Conservation (phyloP, 371 early-diverging fungal species). For the Actinomortierella wolfii region DNA sequence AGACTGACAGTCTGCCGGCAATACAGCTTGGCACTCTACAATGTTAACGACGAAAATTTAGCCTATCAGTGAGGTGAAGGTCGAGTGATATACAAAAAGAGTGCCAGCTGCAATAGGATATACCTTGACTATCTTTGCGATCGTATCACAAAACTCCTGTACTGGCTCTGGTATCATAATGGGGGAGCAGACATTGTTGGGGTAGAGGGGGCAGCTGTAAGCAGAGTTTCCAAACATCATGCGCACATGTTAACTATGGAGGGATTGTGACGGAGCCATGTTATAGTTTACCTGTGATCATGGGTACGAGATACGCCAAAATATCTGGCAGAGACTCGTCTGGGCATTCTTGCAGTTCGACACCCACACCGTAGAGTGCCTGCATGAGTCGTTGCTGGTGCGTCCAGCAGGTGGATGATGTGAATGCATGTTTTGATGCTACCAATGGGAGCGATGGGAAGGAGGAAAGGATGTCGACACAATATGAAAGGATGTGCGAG, state of each 20-base stretch:
- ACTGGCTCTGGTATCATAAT: constrained; percentile 18
- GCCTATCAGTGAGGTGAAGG: too few species aligned
- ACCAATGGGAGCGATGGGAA: neutral
- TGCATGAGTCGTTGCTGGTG: constrained; percentile 46
- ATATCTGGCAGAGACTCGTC: constrained; percentile 15
- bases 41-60: too few species aligned
- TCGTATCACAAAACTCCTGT: constrained; percentile 25
- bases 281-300: constrained; percentile 30
- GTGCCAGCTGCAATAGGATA: too few species aligned
- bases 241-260: too few species aligned
- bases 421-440: neutral
- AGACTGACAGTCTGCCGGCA: constrained; percentile 37
- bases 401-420: constrained; percentile 18
- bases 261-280: neutral
- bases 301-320: constrained; percentile 19
- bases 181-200: too few species aligned
- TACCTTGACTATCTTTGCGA: constrained; percentile 36
- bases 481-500: neutral
- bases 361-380: constrained; percentile 33
- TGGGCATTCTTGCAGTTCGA: constrained; percentile 28
- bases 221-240: too few species aligned
- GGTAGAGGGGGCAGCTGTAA: too few species aligned
- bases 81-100: too few species aligned
- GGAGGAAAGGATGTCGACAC: neutral
- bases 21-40: constrained; percentile 38